Base-by-base conservation (phyloP, 2,329 filamentous ascomycete genomes). In the Dactylellina parvicollis region DNA sequence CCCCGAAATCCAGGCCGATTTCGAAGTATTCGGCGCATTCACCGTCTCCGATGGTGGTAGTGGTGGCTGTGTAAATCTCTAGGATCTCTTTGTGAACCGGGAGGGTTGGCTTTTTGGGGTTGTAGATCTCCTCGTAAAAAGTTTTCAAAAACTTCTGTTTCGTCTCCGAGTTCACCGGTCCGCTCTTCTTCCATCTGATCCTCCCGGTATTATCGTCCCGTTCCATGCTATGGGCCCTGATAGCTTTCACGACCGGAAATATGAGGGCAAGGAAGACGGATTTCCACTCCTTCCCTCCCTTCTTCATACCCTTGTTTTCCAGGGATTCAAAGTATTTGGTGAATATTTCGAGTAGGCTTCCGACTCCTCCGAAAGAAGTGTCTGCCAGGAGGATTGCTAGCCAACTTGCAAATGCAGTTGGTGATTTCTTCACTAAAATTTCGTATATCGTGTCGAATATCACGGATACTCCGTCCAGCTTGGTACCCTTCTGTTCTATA, bases 1-100 rank as follows among this genome's bases (percentile, higher is more conserved):
- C 38, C 9, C 60, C 69, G 36, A 73, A 61, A 16, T 73, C 69
- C 1, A 73, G 49, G 2, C 69, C 69, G 12, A 65, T 54, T 20
- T 49, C 47, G 30, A 66, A 60, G 22, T 73, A 73, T 5, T 61
- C 54, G 3, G 32, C 42, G 22, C 16, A 36, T 12, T 30, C 52
- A 14, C 2, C 14, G 1, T 38, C 38, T 9, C n/a, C 5, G 4
- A 40, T 18, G 2, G 10, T 16, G 2, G 28, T n/a, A n/a, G n/a
- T n/a, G n/a, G n/a, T n/a, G n/a, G n/a, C n/a, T n/a, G n/a, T 24
- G 30, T 28, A 32, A 49, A 18, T 28, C 16, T 52, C 36, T 12
- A 67, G 36, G 5, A 67, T 42, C 14, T 57, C 24, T 14, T 59
- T 30, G 16, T 57, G 40, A 12, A 59, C 22, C 16, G 42, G 50